phyloP scores from a whole-genome alignment of 176 grass and related monocot genomes.

The Zoysia japonica region DNA sequence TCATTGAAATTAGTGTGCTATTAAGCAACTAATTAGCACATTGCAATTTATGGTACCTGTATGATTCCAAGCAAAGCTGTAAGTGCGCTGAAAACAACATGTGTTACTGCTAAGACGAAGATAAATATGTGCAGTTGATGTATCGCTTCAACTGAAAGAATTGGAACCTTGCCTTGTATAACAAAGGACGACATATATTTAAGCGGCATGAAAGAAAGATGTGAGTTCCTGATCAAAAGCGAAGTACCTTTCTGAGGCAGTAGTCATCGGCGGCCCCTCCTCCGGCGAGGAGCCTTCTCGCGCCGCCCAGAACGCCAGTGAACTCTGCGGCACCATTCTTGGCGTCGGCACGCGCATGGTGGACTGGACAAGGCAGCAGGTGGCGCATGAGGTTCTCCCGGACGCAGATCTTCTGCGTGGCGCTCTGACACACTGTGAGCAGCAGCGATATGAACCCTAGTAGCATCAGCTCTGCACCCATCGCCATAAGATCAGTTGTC shows the following conservation, averaged over 20 bases:
- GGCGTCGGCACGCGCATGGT: neutral
- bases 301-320: slow-evolving; percentile 27
- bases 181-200: neutral
- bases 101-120: slow-evolving; percentile 69
- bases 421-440: slow-evolving; percentile 53
- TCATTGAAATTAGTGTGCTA: neutral
- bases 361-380: slow-evolving; percentile 49
- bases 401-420: slow-evolving; percentile 58
- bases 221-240: neutral
- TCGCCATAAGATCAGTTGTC: neutral
- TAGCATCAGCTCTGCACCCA: slow-evolving; percentile 69
- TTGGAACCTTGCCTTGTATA: slow-evolving; percentile 60
- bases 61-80: slow-evolving; percentile 67
- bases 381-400: slow-evolving; percentile 39
- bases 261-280: slow-evolving; percentile 26
- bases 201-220: neutral
- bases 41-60: slow-evolving; percentile 44
- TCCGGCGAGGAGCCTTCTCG: slow-evolving; percentile 51
- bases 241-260: slow-evolving; percentile 54
- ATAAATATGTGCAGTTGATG: slow-evolving; percentile 95
- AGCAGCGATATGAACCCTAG: slow-evolving; percentile 81
- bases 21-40: too few species aligned
- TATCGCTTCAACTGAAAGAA: slow-evolving; percentile 66
- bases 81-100: slow-evolving; percentile 69
- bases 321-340: slow-evolving; percentile 7